phyloP scores from a whole-genome alignment of 345 rosid species.

The Murraya koenigii region DNA sequence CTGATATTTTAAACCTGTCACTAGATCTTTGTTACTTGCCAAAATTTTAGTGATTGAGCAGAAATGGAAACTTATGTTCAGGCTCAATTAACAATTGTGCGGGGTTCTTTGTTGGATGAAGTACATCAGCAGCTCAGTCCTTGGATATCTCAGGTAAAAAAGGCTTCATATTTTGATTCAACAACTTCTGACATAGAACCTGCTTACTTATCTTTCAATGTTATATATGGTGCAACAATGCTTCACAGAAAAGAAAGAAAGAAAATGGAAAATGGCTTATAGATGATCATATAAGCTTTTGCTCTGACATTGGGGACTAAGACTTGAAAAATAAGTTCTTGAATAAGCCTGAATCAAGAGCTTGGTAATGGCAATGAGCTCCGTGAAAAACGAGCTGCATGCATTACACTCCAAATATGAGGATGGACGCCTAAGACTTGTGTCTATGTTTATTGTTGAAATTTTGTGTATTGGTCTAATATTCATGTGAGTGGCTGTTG shows the following conservation, averaged over 20 bases:
- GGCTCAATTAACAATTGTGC: conserved; percentile 59
- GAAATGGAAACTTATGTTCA: conserved; percentile 28
- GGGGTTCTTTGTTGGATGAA: conserved; percentile 86
- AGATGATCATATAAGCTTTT: neutral
- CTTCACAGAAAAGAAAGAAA: neutral
- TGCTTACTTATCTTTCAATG: neutral
- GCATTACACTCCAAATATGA: neutral
- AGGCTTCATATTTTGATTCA: conserved; percentile 5
- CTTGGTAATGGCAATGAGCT: neutral
- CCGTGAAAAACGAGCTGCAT: neutral
- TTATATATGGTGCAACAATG: neutral
- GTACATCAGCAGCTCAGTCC: conserved; percentile 67
- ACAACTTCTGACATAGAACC: conserved; percentile 3
- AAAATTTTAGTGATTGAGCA: conserved; percentile 5
- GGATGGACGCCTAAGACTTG: neutral
- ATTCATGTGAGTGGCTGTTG: conserved; percentile 1
- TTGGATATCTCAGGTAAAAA: conserved; percentile 84
- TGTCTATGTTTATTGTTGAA: neutral
- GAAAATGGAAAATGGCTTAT: neutral
- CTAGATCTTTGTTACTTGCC: neutral
- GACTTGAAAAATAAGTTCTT: conserved; percentile 1
- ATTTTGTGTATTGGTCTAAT: neutral
- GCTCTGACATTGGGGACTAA: neutral
- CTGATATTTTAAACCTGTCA: neutral
- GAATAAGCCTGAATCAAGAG: neutral